A percentile compares a stretch with the other conserved stretches of the same genome.
These are phyloP conservation scores for Sambucus nigra DNA, from an alignment of 129 eudicot species.

Conservation along the genomic window DNA sequence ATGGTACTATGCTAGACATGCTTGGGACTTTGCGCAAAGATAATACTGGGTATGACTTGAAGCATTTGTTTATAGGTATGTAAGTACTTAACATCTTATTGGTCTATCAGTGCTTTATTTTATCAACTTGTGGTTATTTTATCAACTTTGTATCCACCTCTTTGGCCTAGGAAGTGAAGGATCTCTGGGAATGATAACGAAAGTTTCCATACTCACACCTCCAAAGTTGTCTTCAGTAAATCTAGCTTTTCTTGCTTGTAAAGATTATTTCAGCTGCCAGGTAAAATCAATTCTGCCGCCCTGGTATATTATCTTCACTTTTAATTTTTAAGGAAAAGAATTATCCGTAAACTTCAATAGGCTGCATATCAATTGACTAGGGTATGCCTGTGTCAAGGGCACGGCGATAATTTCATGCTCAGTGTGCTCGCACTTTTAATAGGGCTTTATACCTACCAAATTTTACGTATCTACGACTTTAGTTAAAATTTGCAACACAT, in stretches of 20 bases:
- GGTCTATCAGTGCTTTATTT: not conserved
- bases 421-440: no score
- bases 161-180: constrained; percentile 87
- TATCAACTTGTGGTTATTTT: constrained; percentile 4
- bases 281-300: constrained; percentile 25
- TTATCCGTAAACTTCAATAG: no score
- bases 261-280: constrained; percentile 90
- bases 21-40: constrained; percentile 94
- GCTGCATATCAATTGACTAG: no score
- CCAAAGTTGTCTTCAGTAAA: constrained; percentile 74
- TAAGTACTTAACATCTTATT: constrained; percentile 16
- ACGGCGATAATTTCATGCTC: no score
- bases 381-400: no score
- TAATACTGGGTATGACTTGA: constrained; percentile 96
- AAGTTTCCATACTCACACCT: constrained; percentile 90
- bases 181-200: constrained; percentile 78
- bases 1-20: constrained; percentile 94
- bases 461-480: no score
- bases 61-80: constrained; percentile 92
- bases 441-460: no score
- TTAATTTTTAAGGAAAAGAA: no score
- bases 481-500: no score
- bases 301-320: not conserved
- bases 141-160: constrained; percentile 6
- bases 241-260: constrained; percentile 88